Conservation (phyloP, 164 flowering plant species). For the Macadamia tetraphylla region DNA sequence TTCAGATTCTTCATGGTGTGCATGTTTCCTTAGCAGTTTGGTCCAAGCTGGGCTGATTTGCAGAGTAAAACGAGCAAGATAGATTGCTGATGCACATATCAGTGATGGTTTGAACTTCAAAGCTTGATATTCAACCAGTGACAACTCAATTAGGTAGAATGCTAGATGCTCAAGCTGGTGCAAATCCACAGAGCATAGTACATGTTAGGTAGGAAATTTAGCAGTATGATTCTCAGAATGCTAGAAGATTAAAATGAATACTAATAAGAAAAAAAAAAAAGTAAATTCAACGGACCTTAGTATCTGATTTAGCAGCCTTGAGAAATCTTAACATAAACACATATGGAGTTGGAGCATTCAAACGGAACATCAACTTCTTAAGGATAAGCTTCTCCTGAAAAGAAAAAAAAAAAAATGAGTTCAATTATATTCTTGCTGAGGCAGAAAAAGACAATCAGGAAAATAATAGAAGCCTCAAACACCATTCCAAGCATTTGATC, state of each 20-base stretch:
- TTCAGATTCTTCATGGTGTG: conserved; percentile 55
- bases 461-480: conserved; percentile 8
- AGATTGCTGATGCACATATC: conserved; percentile 83
- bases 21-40: conserved; percentile 52
- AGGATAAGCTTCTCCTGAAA: conserved; percentile 75
- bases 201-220: too few relatives aligned
- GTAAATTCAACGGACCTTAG: conserved; percentile 32
- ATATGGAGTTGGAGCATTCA: conserved; percentile 72
- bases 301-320: conserved; percentile 77
- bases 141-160: conserved; percentile 76
- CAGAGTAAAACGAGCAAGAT: conserved; percentile 67
- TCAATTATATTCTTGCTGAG: not conserved
- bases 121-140: conserved; percentile 72
- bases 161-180: conserved; percentile 69
- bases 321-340: conserved; percentile 89
- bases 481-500: conserved; percentile 82
- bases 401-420: conserved; percentile 17
- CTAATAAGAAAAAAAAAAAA: not conserved
- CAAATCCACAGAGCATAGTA: not conserved
- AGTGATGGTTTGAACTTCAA: conserved; percentile 69
- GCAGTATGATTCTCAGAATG: too few relatives aligned
- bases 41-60: conserved; percentile 67
- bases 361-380: conserved; percentile 64
- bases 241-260: too few relatives aligned
- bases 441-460: not conserved